Evolutionary conservation across 371 early-diverging fungal species (phyloP).

Genomic region (Mortierella sp.): DNA sequence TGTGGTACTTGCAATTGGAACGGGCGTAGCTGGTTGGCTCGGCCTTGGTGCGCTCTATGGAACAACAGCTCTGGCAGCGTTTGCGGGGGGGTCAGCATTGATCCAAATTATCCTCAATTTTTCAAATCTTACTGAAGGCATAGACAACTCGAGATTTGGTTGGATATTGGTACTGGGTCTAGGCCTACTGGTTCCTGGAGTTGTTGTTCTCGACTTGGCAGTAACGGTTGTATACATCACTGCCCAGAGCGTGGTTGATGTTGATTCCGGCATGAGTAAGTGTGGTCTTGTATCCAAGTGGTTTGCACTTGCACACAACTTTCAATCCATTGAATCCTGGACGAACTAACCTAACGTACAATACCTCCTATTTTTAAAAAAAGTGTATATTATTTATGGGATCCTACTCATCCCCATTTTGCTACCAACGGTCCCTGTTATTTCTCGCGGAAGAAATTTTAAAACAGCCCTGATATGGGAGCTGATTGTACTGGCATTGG

Average conservation of each 20-base stretch:
- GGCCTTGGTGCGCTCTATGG: conserved; percentile 41
- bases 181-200: conserved; percentile 18
- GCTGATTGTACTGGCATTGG: conserved; percentile 4
- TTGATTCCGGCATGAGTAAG: conserved; percentile 33
- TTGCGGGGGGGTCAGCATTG: conserved; percentile 30
- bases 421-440: conserved; percentile 28
- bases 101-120: conserved; percentile 28
- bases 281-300: background rate
- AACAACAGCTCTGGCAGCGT: conserved; percentile 22
- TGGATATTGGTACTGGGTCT: conserved; percentile 30
- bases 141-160: conserved; percentile 2
- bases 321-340: background rate
- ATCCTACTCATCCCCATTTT: conserved; percentile 33
- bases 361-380: background rate
- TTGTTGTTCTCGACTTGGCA: conserved; percentile 24
- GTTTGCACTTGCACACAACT: background rate
- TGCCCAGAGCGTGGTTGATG: conserved; percentile 22
- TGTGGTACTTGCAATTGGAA: conserved; percentile 25
- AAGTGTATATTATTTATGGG: conserved; percentile 50
- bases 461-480: conserved; percentile 24
- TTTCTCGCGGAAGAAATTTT: conserved; percentile 47
- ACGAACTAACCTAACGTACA: background rate
- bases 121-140: conserved; percentile 5
- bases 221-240: conserved; percentile 22
- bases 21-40: conserved; percentile 39